Evolutionary conservation across 306 rosid genomes (phyloP), one percentile per base, ranked within the genome.

Genomic region (Senna tora): DNA sequence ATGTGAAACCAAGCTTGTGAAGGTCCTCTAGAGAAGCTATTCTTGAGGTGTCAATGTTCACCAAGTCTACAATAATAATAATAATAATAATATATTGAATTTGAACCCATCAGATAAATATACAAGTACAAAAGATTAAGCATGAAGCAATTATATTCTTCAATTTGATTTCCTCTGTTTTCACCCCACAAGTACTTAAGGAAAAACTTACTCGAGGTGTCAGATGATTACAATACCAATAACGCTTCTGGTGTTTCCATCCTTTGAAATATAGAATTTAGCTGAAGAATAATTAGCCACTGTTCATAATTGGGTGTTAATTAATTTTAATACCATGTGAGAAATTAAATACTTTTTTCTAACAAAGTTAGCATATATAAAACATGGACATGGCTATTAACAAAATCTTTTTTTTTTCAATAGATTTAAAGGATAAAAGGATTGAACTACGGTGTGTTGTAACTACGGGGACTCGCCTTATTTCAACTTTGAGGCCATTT

Each of bases 21-120:
- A 90, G 52, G 22, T 90, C 88, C 69, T 77, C 85, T 0, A 87
- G 81, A 42, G 85, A 74, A 71, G 87, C 83, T 74, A 90, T 82
- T 72, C 89, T 89, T 7, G 96, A 78, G 19, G 93, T 87, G 76
- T 90, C 91, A 11, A 87, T 79, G 73, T 80, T 84, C 75, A 84
- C 81, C 74, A 87, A 79, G 82, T 79, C 91, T 87, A 72, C 52
- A 39, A 58, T 32, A 9, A 74, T 5, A 74, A 52, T 22, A 41
- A 60, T 53, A n/a, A n/a, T n/a, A n/a, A n/a, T n/a, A n/a, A n/a
- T n/a, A n/a, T n/a, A n/a, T n/a, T n/a, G n/a, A n/a, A n/a, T n/a
- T n/a, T 64, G 3, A 38, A 55, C 9, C n/a, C 25, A 25, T 51
- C 7, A 51, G 9, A 60, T 51, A 32, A 33, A 17, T 5, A n/a